Percentiles rank a stretch among this genome's conserved stretches.
Conservation (phyloP, 495 filamentous ascomycete species). For the Hypoxylon intermedium region DNA sequence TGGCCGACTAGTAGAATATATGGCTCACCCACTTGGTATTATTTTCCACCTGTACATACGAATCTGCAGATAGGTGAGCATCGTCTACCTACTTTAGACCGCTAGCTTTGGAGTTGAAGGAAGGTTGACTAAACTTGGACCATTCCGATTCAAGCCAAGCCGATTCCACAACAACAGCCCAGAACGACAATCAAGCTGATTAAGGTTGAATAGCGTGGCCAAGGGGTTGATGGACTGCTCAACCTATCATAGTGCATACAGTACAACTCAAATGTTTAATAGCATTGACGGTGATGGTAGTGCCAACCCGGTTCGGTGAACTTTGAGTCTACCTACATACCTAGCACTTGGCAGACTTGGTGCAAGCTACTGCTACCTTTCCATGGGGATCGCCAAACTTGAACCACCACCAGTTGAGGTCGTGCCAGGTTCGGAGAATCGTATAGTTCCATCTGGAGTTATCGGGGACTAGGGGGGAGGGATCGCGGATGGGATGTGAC, state of each 20-base stretch:
- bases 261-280: neutral
- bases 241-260: neutral
- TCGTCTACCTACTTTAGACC: neutral
- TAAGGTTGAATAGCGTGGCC: constrained; percentile 4
- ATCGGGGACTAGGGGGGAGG: constrained; percentile 34
- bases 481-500: constrained; percentile 40
- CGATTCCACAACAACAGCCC: no score
- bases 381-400: neutral
- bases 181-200: neutral
- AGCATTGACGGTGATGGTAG: neutral
- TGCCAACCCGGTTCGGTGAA: constrained; percentile 4
- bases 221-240: neutral
- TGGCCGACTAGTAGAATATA: no score
- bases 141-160: neutral
- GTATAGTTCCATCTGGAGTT: constrained; percentile 23
- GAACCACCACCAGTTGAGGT: constrained; percentile 7
- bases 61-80: neutral
- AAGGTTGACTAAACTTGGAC: no score
- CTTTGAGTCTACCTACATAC: neutral
- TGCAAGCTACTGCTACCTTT: constrained; percentile 8
- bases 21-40: no score
- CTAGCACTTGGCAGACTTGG: no score
- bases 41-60: no score
- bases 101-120: no score
- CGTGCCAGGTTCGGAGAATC: constrained; percentile 17